Evolutionary conservation across 805 yeast genomes (phyloP).

Genomic region (Schwanniomyces vanrijiae): DNA sequence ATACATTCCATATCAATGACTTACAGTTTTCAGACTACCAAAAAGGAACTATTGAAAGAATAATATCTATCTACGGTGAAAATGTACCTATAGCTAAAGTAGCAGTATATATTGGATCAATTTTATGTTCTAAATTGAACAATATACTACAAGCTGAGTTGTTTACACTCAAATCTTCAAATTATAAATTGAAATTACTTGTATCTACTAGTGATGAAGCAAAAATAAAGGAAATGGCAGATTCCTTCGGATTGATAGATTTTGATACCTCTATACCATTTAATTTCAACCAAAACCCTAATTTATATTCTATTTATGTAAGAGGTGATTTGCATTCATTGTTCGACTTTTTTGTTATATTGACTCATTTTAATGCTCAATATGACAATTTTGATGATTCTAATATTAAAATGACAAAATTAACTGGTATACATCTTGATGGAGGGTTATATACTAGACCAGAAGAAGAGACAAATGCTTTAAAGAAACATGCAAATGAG

Average conservation of each 20-base stretch:
- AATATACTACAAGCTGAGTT: slow-evolving; percentile 18
- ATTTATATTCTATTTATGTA: slow-evolving; percentile 7
- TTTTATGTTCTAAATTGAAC: slow-evolving; percentile 25
- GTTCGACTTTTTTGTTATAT: slow-evolving; percentile 12
- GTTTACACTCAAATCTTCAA: slow-evolving; percentile 33
- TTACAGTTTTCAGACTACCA: slow-evolving; percentile 18
- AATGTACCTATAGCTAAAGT: slow-evolving; percentile 20
- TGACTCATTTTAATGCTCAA: neutral
- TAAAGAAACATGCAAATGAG: slow-evolving; percentile 5
- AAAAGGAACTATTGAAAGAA: slow-evolving; percentile 30
- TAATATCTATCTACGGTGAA: slow-evolving; percentile 29
- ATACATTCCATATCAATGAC: slow-evolving; percentile 20
- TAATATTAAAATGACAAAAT: slow-evolving; percentile 10
- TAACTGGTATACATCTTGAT: slow-evolving; percentile 16
- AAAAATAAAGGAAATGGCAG: neutral
- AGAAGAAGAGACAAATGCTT: slow-evolving; percentile 9
- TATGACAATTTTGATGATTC: slow-evolving; percentile 14
- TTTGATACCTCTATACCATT: slow-evolving; percentile 8
- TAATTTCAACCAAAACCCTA: slow-evolving; percentile 5
- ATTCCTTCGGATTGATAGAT: slow-evolving; percentile 1
- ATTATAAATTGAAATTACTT: slow-evolving; percentile 20
- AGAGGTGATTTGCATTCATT: slow-evolving; percentile 21
- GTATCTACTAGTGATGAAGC: neutral
- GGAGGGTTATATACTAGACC: slow-evolving; percentile 16
- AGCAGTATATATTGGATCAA: slow-evolving; percentile 24